Evolutionary conservation across 2,329 filamentous ascomycete genomes (phyloP), one percentile per base, ranked within the genome.

Genomic region (Domatiomyces catenatus): DNA sequence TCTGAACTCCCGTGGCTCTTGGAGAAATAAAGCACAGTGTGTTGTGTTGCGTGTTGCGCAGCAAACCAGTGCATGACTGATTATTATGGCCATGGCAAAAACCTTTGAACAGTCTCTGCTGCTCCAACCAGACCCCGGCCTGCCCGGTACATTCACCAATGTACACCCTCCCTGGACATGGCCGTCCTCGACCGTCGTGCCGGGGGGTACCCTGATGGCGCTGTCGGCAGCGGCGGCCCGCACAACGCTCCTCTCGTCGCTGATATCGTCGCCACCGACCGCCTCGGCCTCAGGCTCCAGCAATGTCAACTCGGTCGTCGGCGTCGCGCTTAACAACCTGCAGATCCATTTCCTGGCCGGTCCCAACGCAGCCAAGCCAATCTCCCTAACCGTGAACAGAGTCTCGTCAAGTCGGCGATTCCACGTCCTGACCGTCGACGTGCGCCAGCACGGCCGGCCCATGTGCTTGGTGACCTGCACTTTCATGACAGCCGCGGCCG

Each of bases 171-270:
- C 54, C 46, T 59, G 57, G 57, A 50, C 57, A 5, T 59, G 58
- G 50, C 52, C 51, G 18, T 49, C 51, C 50, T 56, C 52, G n/a
- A 42, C 44, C 42, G 54, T 53, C 4, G 51, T 57, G 24, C 57
- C 57, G 2, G 57, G 57, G 7, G 54, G 54, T 4, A 20, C 56
- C 8, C 55, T 59, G 48, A 59, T 59, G 57, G 55, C 57, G 2
- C 45, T 55, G 47, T 53, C 52, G 15, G 53, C 54, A 3, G 50
- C 44, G 1, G 57, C 57, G 3, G 57, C 57, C 2, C 56, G 55
- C 48, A 56, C 54, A 19, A 59, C 57, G 7, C 53, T 58, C 8
- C 50, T 56, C 1, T 39, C 32, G 32, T 39, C 28, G 28, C 10
- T 8, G 28, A 5, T 12, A 8, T 36, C 28, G 28, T 36, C 8